A percentile compares a stretch with the other conserved stretches of the same genome.
These are phyloP conservation scores for Neoarthrinium moseri DNA, from an alignment of 2,329 filamentous ascomycete species.

Conservation along the genomic window DNA sequence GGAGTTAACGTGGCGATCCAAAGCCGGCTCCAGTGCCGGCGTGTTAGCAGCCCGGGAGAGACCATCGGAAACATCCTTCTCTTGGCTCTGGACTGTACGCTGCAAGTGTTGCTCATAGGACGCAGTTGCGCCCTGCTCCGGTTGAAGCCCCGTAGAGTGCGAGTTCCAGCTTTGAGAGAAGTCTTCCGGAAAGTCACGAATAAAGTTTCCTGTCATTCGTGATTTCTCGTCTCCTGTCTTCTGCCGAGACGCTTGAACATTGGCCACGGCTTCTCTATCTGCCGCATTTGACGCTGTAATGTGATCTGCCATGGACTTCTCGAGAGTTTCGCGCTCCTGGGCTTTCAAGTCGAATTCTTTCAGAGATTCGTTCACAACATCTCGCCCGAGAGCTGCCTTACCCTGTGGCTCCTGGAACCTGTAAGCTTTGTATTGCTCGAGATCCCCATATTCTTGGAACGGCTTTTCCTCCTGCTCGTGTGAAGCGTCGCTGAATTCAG, in stretches of 20 bases:
- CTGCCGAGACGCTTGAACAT: conserved; percentile 19
- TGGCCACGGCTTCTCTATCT: conserved; percentile 24
- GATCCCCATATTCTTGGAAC: conserved; percentile 36
- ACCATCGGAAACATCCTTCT: conserved; percentile 21
- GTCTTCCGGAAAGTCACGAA: conserved; percentile 52
- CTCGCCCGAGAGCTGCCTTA: conserved; percentile 24
- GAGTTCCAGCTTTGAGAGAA: conserved; percentile 42
- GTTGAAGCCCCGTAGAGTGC: conserved; percentile 1
- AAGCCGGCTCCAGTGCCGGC: conserved; percentile 23
- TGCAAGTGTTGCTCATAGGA: conserved; percentile 14
- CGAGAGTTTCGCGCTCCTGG: conserved; percentile 24
- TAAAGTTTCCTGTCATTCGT: conserved; percentile 45
- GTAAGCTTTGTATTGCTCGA: conserved; percentile 37
- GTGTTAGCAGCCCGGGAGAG: conserved; percentile 19
- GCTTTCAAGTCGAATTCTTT: conserved; percentile 36
- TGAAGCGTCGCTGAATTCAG: conserved; percentile 21
- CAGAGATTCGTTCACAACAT: conserved; percentile 33
- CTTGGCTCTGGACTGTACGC: conserved; percentile 17
- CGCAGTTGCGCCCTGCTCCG: conserved; percentile 9
- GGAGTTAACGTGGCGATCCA: conserved; percentile 22
- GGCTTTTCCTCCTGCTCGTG: conserved; percentile 20
- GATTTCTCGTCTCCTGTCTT: conserved; percentile 19
- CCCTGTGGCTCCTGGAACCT: conserved; percentile 34
- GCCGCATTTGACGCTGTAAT: conserved; percentile 26
- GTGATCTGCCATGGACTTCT: conserved; percentile 26